phyloP scores from a whole-genome alignment of 805 yeast genomes.

The Kluyveromyces aestuarii region DNA sequence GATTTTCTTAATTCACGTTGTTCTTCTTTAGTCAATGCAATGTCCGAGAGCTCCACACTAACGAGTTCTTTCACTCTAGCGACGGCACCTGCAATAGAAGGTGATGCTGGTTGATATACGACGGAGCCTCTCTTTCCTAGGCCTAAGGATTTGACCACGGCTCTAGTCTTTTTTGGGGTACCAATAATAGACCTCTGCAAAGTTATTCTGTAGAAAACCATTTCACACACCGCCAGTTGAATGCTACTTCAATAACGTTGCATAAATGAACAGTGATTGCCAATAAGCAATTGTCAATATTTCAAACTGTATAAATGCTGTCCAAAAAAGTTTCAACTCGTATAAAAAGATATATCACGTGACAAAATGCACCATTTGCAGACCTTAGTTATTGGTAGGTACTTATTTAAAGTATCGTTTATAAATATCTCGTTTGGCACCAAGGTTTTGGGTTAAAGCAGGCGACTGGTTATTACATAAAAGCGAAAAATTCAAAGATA shows the following conservation, averaged over 20 bases:
- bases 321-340: neutral
- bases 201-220: slow-evolving; percentile 55
- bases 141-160: slow-evolving; percentile 65
- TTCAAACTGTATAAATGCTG: neutral
- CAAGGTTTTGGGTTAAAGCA: too few species aligned
- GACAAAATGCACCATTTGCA: neutral
- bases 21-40: slow-evolving; percentile 40
- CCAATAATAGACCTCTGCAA: slow-evolving; percentile 81
- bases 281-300: neutral
- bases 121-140: slow-evolving; percentile 64
- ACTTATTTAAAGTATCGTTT: too few species aligned
- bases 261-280: too few species aligned
- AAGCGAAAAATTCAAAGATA: too few species aligned
- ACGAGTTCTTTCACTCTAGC: slow-evolving; percentile 80
- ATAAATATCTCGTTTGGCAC: too few species aligned
- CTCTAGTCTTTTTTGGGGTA: slow-evolving; percentile 57
- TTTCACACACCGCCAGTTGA: slow-evolving; percentile 3
- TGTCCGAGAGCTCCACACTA: slow-evolving; percentile 62
- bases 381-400: too few species aligned
- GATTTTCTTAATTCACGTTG: slow-evolving; percentile 48
- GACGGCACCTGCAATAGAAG: slow-evolving; percentile 78
- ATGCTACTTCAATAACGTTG: neutral
- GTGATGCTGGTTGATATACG: slow-evolving; percentile 63
- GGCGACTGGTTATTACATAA: too few species aligned
- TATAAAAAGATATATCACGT: neutral